Base-by-base conservation (phyloP, 306 rosid species). In the Neltuma alba region DNA sequence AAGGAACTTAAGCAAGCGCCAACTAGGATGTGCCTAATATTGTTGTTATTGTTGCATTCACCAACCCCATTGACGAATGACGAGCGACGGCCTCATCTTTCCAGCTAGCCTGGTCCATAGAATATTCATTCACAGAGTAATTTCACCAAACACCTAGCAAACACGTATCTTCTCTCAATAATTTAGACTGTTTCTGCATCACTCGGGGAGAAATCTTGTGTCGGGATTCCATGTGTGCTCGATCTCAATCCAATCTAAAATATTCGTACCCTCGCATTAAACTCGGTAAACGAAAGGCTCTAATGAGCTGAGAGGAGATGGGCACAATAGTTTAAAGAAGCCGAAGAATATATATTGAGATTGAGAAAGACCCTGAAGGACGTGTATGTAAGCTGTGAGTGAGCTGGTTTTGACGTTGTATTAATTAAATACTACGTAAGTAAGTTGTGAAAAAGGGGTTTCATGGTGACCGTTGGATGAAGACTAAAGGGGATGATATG, bases 41-140 rank as follows among this genome's bases (percentile, higher is more conserved):
- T 45, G 18, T 7, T 5, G 57, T 77, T 27, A 10, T 38, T 44
- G 23, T 78, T 76, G 60, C 44, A 57, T 54, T 57, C 85, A 64
- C 85, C 81, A 18, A 13, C 27, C 11, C 5, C 42, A 28, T 33
- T n/a, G 31, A 55, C 33, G 63, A 65, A 31, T 70, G n/a, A n/a
- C n/a, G n/a, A n/a, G n/a, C n/a, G 45, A 41, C 13, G 36, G 57
- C 76, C 66, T 47, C 23, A 37, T 73, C 23, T 41, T 45, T 41
- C 85, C 71, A 30, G 7, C 27, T 63, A 38, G 75, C 57, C 16
- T 44, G n/a, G 74, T 36, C 41, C 33, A 9, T 54, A 28, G 31
- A 28, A 62, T 61, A 68, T 41, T 68, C 61, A 30, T 44, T 1
- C 2, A 6, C 1, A 31, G 12, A 9, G 7, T 41, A 13, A 75